Percentiles rank a stretch among this genome's conserved stretches.
Evolutionary conservation across 1,284 basidiomycete genomes (phyloP).

Genomic region (Pseudozyma tsukubaensis): DNA sequence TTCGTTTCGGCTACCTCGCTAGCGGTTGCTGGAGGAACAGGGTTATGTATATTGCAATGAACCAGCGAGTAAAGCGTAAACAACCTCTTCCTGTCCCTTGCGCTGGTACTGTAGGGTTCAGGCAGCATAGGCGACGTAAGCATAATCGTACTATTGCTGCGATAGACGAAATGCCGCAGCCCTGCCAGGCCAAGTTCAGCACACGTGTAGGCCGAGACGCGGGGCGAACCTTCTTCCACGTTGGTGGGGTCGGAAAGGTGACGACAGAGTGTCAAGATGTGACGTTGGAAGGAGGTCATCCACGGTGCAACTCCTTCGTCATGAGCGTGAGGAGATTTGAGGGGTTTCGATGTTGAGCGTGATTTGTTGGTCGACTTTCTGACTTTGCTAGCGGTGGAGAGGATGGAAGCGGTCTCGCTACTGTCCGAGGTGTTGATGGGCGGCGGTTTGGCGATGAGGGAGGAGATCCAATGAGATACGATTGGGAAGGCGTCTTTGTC

Average conservation of each 20-base stretch:
- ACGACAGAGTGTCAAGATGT: constrained; percentile 21
- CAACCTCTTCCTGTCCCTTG: constrained; percentile 75
- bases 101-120: constrained; percentile 78
- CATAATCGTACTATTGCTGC: constrained; percentile 86
- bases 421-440: background rate
- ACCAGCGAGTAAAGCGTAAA: constrained; percentile 48
- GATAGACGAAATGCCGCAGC: constrained; percentile 92
- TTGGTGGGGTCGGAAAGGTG: constrained; percentile 39
- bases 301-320: constrained; percentile 7
- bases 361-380: constrained; percentile 4
- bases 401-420: constrained; percentile 7
- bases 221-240: constrained; percentile 28
- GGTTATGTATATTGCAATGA: constrained; percentile 47
- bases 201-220: constrained; percentile 43
- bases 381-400: background rate
- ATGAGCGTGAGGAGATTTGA: background rate
- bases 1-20: background rate
- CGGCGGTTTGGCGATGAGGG: constrained; percentile 70
- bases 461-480: constrained; percentile 72
- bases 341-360: constrained; percentile 8
- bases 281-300: constrained; percentile 33
- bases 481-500: constrained; percentile 66
- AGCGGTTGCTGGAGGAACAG: constrained; percentile 25
- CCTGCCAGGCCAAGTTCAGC: constrained; percentile 83
- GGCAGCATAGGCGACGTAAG: constrained; percentile 85